phyloP scores from a whole-genome alignment of 345 rosid species.

The Garcia nutans region DNA sequence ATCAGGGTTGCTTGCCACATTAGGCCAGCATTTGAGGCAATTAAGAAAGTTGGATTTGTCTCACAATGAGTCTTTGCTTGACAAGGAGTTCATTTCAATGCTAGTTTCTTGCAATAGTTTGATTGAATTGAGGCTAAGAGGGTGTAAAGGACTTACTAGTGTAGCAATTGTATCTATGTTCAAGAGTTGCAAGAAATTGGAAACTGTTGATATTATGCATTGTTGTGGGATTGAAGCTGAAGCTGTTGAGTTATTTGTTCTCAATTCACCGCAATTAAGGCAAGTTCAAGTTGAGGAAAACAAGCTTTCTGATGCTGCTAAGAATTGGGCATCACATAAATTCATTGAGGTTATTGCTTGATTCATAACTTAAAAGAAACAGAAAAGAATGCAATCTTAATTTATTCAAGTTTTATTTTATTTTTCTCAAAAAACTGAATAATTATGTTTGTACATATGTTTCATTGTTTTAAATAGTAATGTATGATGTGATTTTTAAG shows the following conservation, averaged over 20 bases:
- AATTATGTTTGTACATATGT: slow-evolving; percentile 10
- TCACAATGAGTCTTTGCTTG: slow-evolving; percentile 58
- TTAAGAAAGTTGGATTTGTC: slow-evolving; percentile 65
- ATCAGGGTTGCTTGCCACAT: slow-evolving; percentile 63
- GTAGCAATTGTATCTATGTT: slow-evolving; percentile 40
- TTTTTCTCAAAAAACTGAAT: slow-evolving; percentile 7
- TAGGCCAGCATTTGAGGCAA: slow-evolving; percentile 65
- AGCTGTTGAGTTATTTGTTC: slow-evolving; percentile 52
- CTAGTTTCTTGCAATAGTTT: slow-evolving; percentile 56
- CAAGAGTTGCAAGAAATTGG: slow-evolving; percentile 53
- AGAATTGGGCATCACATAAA: slow-evolving; percentile 40
- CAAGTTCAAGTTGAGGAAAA: slow-evolving; percentile 55
- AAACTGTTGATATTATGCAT: slow-evolving; percentile 46
- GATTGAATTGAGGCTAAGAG: slow-evolving; percentile 62
- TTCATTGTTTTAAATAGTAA: neutral
- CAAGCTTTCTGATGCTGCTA: slow-evolving; percentile 52
- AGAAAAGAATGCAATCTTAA: neutral
- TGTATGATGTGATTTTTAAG: neutral
- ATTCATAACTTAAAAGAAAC: slow-evolving; percentile 14
- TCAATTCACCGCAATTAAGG: slow-evolving; percentile 46
- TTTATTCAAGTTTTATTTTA: no score
- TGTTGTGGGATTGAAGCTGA: slow-evolving; percentile 45
- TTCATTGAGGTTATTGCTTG: slow-evolving; percentile 43
- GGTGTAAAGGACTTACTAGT: slow-evolving; percentile 53
- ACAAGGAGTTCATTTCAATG: slow-evolving; percentile 71